Conservation (phyloP, 2,329 filamentous ascomycete species). For the Colletotrichum lini region DNA sequence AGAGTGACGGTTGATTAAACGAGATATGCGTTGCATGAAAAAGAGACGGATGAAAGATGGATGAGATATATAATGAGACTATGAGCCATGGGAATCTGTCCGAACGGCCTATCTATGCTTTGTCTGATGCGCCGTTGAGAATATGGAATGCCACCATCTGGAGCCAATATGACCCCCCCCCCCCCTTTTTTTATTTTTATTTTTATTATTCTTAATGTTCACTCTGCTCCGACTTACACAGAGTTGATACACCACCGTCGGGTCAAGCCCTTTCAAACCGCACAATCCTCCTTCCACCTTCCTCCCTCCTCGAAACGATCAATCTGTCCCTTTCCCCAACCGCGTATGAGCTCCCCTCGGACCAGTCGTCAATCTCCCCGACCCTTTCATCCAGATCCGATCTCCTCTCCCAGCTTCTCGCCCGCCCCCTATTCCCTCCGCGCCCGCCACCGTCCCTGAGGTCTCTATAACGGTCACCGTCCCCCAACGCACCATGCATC, state of each 20-base stretch:
- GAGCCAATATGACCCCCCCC: neutral
- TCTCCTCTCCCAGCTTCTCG: constrained; percentile 26
- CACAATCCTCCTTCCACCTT: neutral
- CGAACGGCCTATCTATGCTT: constrained; percentile 19
- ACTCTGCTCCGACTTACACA: neutral
- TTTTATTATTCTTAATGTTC: neutral
- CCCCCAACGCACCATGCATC: constrained; percentile 24
- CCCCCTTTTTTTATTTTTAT: no score
- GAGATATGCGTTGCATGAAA: neutral
- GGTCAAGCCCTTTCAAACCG: neutral
- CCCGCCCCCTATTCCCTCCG: neutral
- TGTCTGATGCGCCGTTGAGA: neutral
- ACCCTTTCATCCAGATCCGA: constrained; percentile 21
- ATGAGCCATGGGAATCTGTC: constrained; percentile 19
- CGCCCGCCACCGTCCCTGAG: neutral
- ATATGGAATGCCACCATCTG: neutral
- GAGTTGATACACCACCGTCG: no score
- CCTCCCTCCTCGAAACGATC: constrained; percentile 13
- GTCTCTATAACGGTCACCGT: neutral
- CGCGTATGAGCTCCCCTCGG: constrained; percentile 22
- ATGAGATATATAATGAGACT: constrained; percentile 29
- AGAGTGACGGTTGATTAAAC: neutral
- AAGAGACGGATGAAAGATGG: neutral
- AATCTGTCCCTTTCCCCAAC: constrained; percentile 12
- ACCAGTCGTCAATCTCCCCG: constrained; percentile 31